Conservation (phyloP, 495 filamentous ascomycete species). For the Pyrenula aspistea region DNA sequence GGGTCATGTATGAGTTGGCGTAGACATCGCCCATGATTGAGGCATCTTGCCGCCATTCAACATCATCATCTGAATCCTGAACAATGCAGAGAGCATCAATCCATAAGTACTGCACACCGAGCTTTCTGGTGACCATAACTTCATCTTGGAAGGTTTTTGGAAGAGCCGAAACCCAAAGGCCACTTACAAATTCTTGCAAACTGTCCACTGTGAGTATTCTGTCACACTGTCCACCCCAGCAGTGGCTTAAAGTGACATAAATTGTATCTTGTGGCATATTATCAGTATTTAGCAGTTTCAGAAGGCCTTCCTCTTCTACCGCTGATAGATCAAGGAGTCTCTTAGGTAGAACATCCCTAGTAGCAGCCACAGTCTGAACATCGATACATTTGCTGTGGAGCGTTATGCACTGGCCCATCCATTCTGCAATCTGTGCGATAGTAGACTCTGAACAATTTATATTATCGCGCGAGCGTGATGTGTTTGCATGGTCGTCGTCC, state of each 20-base stretch:
- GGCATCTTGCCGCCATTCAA: constrained; percentile 15
- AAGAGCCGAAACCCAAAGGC: not conserved
- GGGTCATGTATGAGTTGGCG: constrained; percentile 5
- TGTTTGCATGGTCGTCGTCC: not conserved
- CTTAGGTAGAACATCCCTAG: not conserved
- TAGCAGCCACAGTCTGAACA: not conserved
- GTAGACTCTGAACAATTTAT: not conserved
- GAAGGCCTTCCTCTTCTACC: not conserved
- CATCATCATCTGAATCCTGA: constrained; percentile 6
- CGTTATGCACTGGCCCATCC: not conserved
- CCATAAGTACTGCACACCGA: constrained; percentile 14
- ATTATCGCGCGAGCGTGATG: not conserved
- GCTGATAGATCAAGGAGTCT: not conserved
- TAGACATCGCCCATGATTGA: constrained; percentile 10
- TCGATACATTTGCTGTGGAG: not conserved
- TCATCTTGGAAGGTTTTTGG: constrained; percentile 9
- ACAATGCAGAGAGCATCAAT: constrained; percentile 17
- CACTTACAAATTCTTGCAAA: not conserved
- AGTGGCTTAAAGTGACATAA: constrained; percentile 1
- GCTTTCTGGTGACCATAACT: constrained; percentile 2
- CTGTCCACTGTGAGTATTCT: not conserved
- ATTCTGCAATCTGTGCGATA: not conserved
- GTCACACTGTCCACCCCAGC: not conserved
- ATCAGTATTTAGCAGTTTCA: not conserved
- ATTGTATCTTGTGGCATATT: not conserved